Base-by-base conservation (phyloP, 208 protist genomes). In the Perkinsela sp. region DNA sequence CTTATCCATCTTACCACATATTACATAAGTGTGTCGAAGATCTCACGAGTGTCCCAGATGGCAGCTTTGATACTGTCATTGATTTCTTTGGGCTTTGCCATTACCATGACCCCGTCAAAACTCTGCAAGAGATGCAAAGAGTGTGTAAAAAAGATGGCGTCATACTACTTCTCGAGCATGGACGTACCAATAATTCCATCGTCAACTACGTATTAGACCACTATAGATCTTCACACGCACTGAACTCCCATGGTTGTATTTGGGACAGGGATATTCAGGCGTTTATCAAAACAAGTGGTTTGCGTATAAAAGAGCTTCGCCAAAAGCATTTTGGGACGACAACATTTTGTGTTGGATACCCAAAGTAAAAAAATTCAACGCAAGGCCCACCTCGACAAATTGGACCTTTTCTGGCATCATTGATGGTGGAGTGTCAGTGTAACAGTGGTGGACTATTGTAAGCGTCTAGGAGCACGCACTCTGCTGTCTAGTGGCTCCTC, bases 31-130 rank as follows among this genome's bases (percentile, higher is more conserved):
- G 82, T 67, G 80, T 76, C 2, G 83, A 89, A 74, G 81, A 72
- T 30, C 77, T 91, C 1, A 80, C 86, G 66, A 75, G 72, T 31
- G 88, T 91, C 73, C 74, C 72, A 30, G 78, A 88, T 70, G 80
- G 75, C 28, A 80, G 86, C 78, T 93, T 91, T 75, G 88, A 93
- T 71, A 88, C 81, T 70, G 74, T 90, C 1, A 82, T 90, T 31
- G 88, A 93, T 76, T 90, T 88, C 82, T 93, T 90, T 72, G 88
- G 88, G 16, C 77, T 93, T 29, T 93, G 88, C 69, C 80, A 85
- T 66, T 73, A 90, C n/a, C 78, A 86, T 69, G 84, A 90, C 75
- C 88, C 88, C 29, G 81, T 87, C 65, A 87, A 82, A 80, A 83
- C 81, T 28, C 76, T 93, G 31, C 78, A 80, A 0, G 83, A 93